Base-by-base conservation (phyloP, 2,329 filamentous ascomycete species). In the Xylariaceae sp. region DNA sequence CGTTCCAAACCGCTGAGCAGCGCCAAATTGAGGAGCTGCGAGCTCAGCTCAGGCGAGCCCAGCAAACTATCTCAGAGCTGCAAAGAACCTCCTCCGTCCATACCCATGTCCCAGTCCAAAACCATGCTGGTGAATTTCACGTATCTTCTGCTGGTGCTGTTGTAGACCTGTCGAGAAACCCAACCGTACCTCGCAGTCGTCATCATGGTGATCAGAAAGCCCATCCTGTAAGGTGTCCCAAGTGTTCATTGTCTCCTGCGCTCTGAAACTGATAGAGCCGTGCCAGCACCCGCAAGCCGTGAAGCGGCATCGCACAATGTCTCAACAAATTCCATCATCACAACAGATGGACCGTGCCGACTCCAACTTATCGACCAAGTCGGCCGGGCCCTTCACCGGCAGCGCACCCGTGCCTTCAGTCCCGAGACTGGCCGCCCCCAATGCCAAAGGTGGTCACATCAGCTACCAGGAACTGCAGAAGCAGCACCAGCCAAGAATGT, bases 321-420 rank as follows among this genome's bases (percentile, higher is more conserved):
- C 63, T 22, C 66, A 65, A 39, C 62, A 67, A 44, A 40, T 44
- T 6, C 54, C 60, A 11, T 49, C 60, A 7, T 61, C 65, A 1
- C 63, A 67, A 22, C 61, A 62, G 49, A 76, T 76, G 73, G 64
- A 67, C 54, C 71, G 73, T 45, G 68, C 64, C 43, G 59, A 62
- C 12, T 76, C 73, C 32, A 69, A 64, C 52, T 62, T 65, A 23
- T 71, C 71, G 8, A 65, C 68, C 21, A 61, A 57, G 40, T 62
- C 65, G 22, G 67, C 59, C 32, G 61, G 66, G 37, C 67, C 70
- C 27, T 73, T 72, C 44, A 61, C 61, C 48, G 59, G 52, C 54
- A 63, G 58, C 25, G 58, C 59, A 37, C 62, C 63, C 44, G 61
- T 70, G 51, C 63, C 67, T 3, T 64, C 66, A n/a, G n/a, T n/a